A percentile compares a stretch with the other conserved stretches of the same genome.
phyloP scores from a whole-genome alignment of 106 monocot genomes.

The Dactylorhiza incarnata region DNA sequence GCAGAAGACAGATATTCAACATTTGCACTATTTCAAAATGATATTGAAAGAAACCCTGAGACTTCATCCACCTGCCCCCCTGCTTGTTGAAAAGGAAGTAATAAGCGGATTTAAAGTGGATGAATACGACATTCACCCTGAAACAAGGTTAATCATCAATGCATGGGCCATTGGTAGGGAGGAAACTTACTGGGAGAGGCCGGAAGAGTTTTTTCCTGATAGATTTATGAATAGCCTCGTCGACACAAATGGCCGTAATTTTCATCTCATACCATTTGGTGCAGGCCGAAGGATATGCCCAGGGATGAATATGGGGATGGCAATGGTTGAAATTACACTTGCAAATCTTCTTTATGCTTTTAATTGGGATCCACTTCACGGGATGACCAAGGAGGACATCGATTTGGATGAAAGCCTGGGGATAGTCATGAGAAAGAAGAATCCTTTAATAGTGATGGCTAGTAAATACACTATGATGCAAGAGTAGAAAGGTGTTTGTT shows the following conservation, averaged over 20 bases:
- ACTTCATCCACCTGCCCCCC: background rate
- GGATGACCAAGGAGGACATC: constrained; percentile 9
- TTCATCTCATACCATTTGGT: constrained; percentile 11
- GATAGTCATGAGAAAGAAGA: background rate
- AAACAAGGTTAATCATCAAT: background rate
- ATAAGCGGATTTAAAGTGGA: background rate
- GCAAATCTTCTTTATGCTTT: background rate
- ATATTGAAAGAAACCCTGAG: background rate
- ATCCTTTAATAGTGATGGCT: background rate
- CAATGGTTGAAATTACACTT: background rate
- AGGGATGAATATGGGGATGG: background rate
- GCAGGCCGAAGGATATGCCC: constrained; percentile 6
- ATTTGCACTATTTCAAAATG: background rate
- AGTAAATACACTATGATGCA: no score
- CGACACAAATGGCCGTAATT: background rate
- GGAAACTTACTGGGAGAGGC: constrained; percentile 1
- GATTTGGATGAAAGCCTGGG: background rate
- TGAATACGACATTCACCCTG: constrained; percentile 3
- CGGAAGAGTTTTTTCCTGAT: background rate
- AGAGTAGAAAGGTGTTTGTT: no score
- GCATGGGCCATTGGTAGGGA: constrained; percentile 8
- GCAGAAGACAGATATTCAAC: constrained; percentile 1
- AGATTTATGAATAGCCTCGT: background rate
- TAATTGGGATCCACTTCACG: background rate
- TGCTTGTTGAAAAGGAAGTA: background rate